Evolutionary conservation across 345 rosid species (phyloP).

Genomic region (Populus pruinosa): DNA sequence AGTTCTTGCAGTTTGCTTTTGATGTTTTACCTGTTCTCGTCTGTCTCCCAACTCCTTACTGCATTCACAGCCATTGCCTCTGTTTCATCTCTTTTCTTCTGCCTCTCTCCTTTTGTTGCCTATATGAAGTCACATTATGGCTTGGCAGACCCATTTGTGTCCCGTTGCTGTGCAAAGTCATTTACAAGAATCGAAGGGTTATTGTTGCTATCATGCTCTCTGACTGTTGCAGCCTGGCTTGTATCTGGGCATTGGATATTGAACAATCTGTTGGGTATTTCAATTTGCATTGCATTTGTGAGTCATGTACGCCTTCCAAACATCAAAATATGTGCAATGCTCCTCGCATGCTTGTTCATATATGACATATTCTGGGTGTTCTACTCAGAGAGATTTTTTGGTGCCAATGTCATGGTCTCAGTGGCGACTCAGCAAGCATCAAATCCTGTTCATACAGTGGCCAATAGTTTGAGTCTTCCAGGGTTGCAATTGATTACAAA

Average conservation of each 20-base stretch:
- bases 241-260: slow-evolving; percentile 92
- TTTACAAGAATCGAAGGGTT: slow-evolving; percentile 71
- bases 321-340: slow-evolving; percentile 87
- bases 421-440: slow-evolving; percentile 96
- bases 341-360: slow-evolving; percentile 75
- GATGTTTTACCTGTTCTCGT: slow-evolving; percentile 93
- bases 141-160: slow-evolving; percentile 75
- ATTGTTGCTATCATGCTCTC: slow-evolving; percentile 44
- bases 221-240: slow-evolving; percentile 81
- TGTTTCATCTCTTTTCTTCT: slow-evolving; percentile 82
- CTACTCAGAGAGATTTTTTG: slow-evolving; percentile 96
- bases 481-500: slow-evolving; percentile 88
- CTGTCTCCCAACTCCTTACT: slow-evolving; percentile 85
- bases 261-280: slow-evolving; percentile 90
- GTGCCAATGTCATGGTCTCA: slow-evolving; percentile 98
- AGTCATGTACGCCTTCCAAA: slow-evolving; percentile 97
- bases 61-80: slow-evolving; percentile 91
- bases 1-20: slow-evolving; percentile 96
- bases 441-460: slow-evolving; percentile 93
- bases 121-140: slow-evolving; percentile 59
- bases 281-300: slow-evolving; percentile 89
- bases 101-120: slow-evolving; percentile 59
- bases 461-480: slow-evolving; percentile 89
- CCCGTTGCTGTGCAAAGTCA: slow-evolving; percentile 82
- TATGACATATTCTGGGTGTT: slow-evolving; percentile 99